These are phyloP conservation scores for Camellia granthamiana DNA, from an alignment of 148 eudicot species.

Conservation along the genomic window DNA sequence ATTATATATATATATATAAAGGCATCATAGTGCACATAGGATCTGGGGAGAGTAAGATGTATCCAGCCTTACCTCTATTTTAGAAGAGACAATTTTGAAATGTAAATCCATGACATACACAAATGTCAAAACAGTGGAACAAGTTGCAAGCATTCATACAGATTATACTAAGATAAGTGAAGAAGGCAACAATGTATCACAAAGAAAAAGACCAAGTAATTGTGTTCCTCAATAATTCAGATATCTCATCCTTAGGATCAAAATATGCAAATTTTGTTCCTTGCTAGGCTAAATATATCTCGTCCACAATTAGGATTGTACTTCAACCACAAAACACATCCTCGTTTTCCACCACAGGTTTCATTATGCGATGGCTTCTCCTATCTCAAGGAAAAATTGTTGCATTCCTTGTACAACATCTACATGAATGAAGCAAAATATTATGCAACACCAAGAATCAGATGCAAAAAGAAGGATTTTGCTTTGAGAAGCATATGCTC, in stretches of 20 bases:
- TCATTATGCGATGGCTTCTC: constrained; percentile 65
- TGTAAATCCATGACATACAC: too few relatives aligned
- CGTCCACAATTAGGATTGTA: constrained; percentile 21
- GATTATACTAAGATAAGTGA: too few relatives aligned
- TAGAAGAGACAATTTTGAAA: too few relatives aligned
- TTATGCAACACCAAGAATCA: background rate
- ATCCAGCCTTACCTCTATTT: too few relatives aligned
- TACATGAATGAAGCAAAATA: constrained; percentile 5
- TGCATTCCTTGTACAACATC: constrained; percentile 55
- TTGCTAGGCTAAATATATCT: background rate
- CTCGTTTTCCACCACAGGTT: constrained; percentile 61
- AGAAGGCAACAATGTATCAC: too few relatives aligned
- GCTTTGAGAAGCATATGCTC: constrained; percentile 22
- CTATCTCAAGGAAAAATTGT: constrained; percentile 68
- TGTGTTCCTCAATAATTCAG: constrained; percentile 8
- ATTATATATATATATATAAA: too few relatives aligned
- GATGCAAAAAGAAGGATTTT: background rate
- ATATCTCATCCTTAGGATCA: background rate
- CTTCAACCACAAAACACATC: constrained; percentile 94
- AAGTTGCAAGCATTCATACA: too few relatives aligned
- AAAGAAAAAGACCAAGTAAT: background rate
- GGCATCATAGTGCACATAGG: too few relatives aligned
- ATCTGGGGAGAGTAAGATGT: too few relatives aligned
- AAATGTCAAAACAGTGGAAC: too few relatives aligned
- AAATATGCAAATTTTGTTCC: background rate